Evolutionary conservation across 148 eudicot genomes (phyloP).

Genomic region (Rhododendron ovatum): DNA sequence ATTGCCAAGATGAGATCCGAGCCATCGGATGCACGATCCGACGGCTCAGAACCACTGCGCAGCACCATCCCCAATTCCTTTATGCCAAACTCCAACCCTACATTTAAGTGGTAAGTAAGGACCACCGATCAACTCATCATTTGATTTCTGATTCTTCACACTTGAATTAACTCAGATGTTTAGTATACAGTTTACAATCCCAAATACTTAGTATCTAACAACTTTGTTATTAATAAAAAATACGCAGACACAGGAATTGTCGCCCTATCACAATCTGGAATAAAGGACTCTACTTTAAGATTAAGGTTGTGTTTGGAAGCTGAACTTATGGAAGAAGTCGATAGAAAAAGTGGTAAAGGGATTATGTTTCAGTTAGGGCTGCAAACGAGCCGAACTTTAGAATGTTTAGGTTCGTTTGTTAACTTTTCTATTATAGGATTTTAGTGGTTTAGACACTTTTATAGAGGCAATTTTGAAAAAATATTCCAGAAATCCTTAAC

Average conservation of each 20-base stretch:
- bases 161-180: neutral
- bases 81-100: constrained; percentile 7
- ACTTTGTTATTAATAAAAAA: neutral
- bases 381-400: too few species aligned
- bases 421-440: too few species aligned
- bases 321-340: neutral
- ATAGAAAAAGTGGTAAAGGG: neutral
- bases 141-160: neutral
- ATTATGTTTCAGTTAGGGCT: neutral
- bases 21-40: too few species aligned
- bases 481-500: too few species aligned
- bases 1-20: too few species aligned
- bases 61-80: too few species aligned
- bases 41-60: too few species aligned
- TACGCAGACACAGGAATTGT: neutral
- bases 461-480: too few species aligned
- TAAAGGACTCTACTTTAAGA: neutral
- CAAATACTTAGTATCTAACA: neutral
- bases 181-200: neutral
- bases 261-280: neutral
- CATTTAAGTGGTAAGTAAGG: neutral
- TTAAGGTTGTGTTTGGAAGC: neutral
- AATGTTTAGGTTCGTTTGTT: too few species aligned
- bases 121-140: neutral
- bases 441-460: too few species aligned